Evolutionary conservation across 495 filamentous ascomycete species (phyloP).

Genomic region (Penicillium argentinense): DNA sequence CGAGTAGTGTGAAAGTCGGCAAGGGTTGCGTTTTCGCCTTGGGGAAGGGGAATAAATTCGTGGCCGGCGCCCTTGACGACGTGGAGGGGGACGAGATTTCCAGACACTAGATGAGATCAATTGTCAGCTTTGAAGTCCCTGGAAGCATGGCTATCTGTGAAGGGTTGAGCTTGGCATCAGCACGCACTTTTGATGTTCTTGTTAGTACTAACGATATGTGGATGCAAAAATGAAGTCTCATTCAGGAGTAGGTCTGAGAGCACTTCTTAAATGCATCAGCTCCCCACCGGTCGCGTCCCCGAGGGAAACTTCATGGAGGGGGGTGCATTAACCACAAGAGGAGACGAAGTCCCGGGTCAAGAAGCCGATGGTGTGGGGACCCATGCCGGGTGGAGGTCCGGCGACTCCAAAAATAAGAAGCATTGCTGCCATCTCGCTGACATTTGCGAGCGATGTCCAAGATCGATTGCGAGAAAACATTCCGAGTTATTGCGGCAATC

Average conservation of each 20-base stretch:
- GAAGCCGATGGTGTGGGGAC: constrained; percentile 10
- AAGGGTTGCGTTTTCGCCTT: constrained; percentile 29
- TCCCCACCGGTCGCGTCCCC: constrained; percentile 7
- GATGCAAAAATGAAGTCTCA: not conserved
- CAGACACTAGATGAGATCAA: constrained; percentile 19
- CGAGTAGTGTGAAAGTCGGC: constrained; percentile 34
- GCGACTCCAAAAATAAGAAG: constrained; percentile 1
- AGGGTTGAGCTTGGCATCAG: not conserved
- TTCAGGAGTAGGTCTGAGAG: not conserved
- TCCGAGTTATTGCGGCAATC: not conserved
- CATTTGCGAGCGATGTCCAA: not conserved
- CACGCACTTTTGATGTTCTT: not conserved
- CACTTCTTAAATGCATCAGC: not conserved
- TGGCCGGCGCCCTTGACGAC: constrained; percentile 35
- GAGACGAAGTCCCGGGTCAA: constrained; percentile 5
- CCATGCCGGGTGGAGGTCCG: constrained; percentile 9
- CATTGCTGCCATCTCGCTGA: no score
- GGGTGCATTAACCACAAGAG: constrained; percentile 12
- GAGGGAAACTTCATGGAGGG: not conserved
- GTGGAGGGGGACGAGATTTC: constrained; percentile 27
- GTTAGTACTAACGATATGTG: not conserved
- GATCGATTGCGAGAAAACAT: not conserved
- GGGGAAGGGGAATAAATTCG: constrained; percentile 29
- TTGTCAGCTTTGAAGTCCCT: no score
- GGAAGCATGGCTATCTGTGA: no score